Evolutionary conservation across 2,329 filamentous ascomycete genomes (phyloP), one percentile per base, ranked within the genome.

Genomic region (Pestalotiopsis sp.): DNA sequence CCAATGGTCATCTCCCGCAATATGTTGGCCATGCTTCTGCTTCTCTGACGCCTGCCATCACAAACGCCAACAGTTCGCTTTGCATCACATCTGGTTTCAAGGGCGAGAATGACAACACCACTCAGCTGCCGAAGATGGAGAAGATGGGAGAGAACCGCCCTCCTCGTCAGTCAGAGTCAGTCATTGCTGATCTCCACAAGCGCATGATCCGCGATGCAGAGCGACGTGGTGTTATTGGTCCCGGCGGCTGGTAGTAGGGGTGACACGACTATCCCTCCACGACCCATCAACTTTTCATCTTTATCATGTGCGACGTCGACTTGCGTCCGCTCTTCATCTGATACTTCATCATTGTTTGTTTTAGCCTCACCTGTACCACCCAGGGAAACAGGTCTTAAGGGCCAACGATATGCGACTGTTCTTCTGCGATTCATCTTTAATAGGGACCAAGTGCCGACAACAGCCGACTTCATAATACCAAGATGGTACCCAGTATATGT

Each of bases 1-100:
- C 84, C 7, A 85, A 84, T 36, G 87, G 86, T n/a, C 82, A 85
- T 58, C 77, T 89, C 60, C 87, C 86, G 17, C 84, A 87, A 39
- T 88, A 86, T 68, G 76, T 80, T 11, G 86, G 86, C 20, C 80
- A 87, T 73, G 86, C 86, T 25, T 84, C 85, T 11, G 85, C 86
- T 25, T 87, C 84, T 61, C 78, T 86, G 23, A 78, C 81, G 11
- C 84, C 85, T 17, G 75, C 82, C 25, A 81, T 84, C 62, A 81
- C 80, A 45, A 83, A 83, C 70, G 73, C 78, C 23, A 76, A 78
- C 27, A 72, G 73, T 27, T 78, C 81, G 58, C 67, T 75, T 36
- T 72, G 78, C 65, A 80, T 79, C 63, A 67, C 67, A 17, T 73
- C 76, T 12, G 68, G 70, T 64, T 72, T 71, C 68, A 78, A 78